Evolutionary conservation across 352 stramenopile species (phyloP).

Genomic region (Elongisporangium anandrum): DNA sequence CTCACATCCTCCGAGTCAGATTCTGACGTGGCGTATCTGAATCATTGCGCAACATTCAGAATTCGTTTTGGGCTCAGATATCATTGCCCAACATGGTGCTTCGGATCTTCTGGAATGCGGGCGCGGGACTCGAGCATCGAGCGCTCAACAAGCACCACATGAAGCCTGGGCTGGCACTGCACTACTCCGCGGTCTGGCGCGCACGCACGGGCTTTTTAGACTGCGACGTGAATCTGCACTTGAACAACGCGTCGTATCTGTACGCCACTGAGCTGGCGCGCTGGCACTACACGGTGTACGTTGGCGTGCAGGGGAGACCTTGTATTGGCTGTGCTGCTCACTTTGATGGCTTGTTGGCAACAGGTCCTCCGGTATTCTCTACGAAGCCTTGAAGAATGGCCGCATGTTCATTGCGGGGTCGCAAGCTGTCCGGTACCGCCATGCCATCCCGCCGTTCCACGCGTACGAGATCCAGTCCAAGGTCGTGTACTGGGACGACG

Average conservation of each 20-base stretch:
- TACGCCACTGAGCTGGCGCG: constrained; percentile 85
- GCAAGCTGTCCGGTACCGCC: constrained; percentile 60
- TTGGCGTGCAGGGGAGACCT: neutral
- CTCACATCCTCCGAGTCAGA: too few species aligned
- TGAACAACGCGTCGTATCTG: constrained; percentile 84
- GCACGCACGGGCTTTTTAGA: constrained; percentile 63
- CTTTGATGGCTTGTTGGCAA: neutral
- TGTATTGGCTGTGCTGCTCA: too few species aligned
- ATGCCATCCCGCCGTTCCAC: constrained; percentile 44
- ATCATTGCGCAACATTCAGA: too few species aligned
- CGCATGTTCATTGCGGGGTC: constrained; percentile 59
- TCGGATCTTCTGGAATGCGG: constrained; percentile 66
- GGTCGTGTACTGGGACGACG: constrained; percentile 49
- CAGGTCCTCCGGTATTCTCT: constrained; percentile 32
- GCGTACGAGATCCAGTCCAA: constrained; percentile 60
- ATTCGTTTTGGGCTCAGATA: neutral
- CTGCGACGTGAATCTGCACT: constrained; percentile 79
- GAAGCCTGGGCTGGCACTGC: constrained; percentile 49
- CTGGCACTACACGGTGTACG: constrained; percentile 76
- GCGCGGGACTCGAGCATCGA: constrained; percentile 45
- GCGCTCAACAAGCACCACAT: constrained; percentile 48
- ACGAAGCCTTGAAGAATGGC: constrained; percentile 50
- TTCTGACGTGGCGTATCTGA: too few species aligned
- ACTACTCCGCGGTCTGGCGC: constrained; percentile 64
- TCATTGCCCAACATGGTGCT: constrained; percentile 39